Conservation (phyloP, 805 yeast genomes). For the Wickerhamomyces alni region DNA sequence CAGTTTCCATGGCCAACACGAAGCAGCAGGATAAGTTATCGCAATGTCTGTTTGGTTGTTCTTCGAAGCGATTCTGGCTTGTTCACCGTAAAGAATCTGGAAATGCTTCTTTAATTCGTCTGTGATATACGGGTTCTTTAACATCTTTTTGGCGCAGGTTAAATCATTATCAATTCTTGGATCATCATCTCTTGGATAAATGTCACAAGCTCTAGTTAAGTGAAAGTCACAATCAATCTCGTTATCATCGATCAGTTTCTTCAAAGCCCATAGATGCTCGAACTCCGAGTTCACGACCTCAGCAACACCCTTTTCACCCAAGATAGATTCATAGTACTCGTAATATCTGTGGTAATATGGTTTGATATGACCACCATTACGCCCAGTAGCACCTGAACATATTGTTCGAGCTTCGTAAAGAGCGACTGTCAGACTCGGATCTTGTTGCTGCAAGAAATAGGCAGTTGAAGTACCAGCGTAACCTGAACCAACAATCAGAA, state of each 20-base stretch:
- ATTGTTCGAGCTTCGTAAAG: slow-evolving; percentile 37
- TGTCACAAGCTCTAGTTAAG: slow-evolving; percentile 30
- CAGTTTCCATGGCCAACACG: slow-evolving; percentile 40
- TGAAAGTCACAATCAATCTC: slow-evolving; percentile 34
- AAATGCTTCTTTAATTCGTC: slow-evolving; percentile 25
- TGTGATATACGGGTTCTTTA: slow-evolving; percentile 25
- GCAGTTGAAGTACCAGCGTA: slow-evolving; percentile 39
- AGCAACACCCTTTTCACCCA: slow-evolving; percentile 25
- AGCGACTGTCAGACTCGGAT: slow-evolving; percentile 18
- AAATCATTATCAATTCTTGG: slow-evolving; percentile 12
- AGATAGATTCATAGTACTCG: slow-evolving; percentile 3
- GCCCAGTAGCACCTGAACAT: slow-evolving; percentile 40
- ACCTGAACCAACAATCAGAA: slow-evolving; percentile 40
- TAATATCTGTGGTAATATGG: slow-evolving; percentile 24
- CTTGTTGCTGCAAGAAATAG: slow-evolving; percentile 26
- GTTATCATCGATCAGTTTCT: slow-evolving; percentile 26
- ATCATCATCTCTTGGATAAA: slow-evolving; percentile 22
- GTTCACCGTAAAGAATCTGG: slow-evolving; percentile 28
- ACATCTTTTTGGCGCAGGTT: slow-evolving; percentile 13
- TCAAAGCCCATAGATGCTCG: slow-evolving; percentile 27
- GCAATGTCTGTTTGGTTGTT: slow-evolving; percentile 85
- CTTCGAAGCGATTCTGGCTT: slow-evolving; percentile 47
- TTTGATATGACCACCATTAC: slow-evolving; percentile 45
- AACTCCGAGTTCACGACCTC: slow-evolving; percentile 33
- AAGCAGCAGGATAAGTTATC: slow-evolving; percentile 39